Evolutionary conservation across 495 filamentous ascomycete genomes (phyloP).

Genomic region (Cladorrhinum samala): DNA sequence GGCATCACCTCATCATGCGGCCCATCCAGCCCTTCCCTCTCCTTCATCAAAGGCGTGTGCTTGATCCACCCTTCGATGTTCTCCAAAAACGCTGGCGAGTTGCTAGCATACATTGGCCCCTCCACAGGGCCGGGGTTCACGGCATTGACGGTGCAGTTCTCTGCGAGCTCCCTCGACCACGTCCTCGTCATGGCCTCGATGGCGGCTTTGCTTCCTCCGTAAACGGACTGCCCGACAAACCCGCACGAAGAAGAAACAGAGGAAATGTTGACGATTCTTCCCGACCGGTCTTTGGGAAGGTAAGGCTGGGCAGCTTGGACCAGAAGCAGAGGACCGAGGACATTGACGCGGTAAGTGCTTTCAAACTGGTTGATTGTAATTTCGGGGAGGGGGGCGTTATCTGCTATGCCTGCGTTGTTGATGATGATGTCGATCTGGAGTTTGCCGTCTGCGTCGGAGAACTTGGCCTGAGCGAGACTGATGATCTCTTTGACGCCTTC

Average conservation of each 20-base stretch:
- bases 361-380: constrained; percentile 57
- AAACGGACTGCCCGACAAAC: constrained; percentile 66
- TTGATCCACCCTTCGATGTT: constrained; percentile 50
- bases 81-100: constrained; percentile 35
- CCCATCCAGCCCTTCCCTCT: constrained; percentile 51
- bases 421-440: constrained; percentile 80
- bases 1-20: constrained; percentile 54
- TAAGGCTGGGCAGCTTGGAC: constrained; percentile 63
- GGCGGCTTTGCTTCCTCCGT: constrained; percentile 85
- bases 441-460: constrained; percentile 17
- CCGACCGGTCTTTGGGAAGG: constrained; percentile 67
- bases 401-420: constrained; percentile 77
- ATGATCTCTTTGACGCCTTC: constrained; percentile 35
- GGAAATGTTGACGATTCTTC: constrained; percentile 74
- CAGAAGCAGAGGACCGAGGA: constrained; percentile 76
- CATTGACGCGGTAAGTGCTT: constrained; percentile 72
- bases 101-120: constrained; percentile 59
- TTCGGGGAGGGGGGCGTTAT: constrained; percentile 54
- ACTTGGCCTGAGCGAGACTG: constrained; percentile 21
- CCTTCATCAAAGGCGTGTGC: constrained; percentile 58
- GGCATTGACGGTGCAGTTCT: constrained; percentile 75
- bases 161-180: constrained; percentile 75
- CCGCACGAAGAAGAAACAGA: constrained; percentile 64
- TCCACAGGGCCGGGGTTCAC: constrained; percentile 85
- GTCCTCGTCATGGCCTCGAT: constrained; percentile 89